Base-by-base conservation (phyloP, 192 early-diverging fungal genomes). In the Podila clonocystis region DNA sequence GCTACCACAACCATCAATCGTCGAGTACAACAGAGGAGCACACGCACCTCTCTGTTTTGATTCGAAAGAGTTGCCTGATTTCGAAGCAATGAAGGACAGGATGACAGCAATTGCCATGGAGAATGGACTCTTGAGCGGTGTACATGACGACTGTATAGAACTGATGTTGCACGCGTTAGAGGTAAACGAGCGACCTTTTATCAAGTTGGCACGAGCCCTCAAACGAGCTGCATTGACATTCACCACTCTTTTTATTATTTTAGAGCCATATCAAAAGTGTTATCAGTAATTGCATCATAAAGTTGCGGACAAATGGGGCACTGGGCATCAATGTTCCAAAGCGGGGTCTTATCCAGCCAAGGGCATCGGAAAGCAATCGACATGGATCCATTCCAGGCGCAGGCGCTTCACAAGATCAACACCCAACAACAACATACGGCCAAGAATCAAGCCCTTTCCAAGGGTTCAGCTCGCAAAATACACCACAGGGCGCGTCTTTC, bases 91-190 rank as follows among this genome's bases (percentile, higher is more conserved):
- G 50, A 82, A 85, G 63, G 84, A 90, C 28, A 86, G 93, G 26
- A 90, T 94, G 91, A 88, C 88, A 5, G 90, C 89, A 3, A 85
- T 91, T 34, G 90, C 91, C 4, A 75, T 91, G 63, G 91, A 94
- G 69, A 87, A 92, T 58, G 91, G 91, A 1, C 73, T 94, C 50
- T 45, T 89, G 26, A 91, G 88, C 19, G 93, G 93, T 15, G 90
- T 91, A 2, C 85, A 85, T 22, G 85, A 88, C 26, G 89, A 89
- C 29, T 73, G 85, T 28, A 88, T 91, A 29, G 87, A 92, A 65
- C 82, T 89, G 29, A 85, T 94, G 82, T 65, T 92, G 38, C 89
- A 90, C 64, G 90, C 91, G 6, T 82, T 92, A 68, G 93, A 94
- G 83, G 89, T 86, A 83, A 31, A 31, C 2, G 2, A 29, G 26